Conservation (phyloP, 2,329 filamentous ascomycete genomes). For the Trichoderma arundinaceum region DNA sequence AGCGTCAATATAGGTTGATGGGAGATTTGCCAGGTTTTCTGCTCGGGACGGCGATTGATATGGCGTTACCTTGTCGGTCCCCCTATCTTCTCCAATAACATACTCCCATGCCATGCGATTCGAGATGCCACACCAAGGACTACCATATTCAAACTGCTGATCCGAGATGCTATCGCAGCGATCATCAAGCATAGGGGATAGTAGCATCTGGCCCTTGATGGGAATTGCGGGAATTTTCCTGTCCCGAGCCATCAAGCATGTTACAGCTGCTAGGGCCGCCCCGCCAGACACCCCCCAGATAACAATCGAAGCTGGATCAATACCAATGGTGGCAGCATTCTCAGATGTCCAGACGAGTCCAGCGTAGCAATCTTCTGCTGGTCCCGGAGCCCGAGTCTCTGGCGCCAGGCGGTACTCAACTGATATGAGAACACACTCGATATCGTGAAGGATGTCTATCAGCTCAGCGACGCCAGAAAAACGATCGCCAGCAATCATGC, state of each 20-base stretch:
- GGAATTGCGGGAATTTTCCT: slow-evolving; percentile 27
- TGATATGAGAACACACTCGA: slow-evolving; percentile 35
- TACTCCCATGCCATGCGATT: slow-evolving; percentile 34
- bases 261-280: slow-evolving; percentile 36
- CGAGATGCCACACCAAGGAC: slow-evolving; percentile 33
- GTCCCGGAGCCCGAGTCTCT: slow-evolving; percentile 34
- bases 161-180: slow-evolving; percentile 34
- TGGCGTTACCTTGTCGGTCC: slow-evolving; percentile 29
- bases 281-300: slow-evolving; percentile 35
- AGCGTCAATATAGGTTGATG: slow-evolving; percentile 36
- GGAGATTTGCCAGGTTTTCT: slow-evolving; percentile 33
- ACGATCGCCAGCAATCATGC: slow-evolving; percentile 34
- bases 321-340: slow-evolving; percentile 31
- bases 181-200: slow-evolving; percentile 37
- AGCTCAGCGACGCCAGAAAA: slow-evolving; percentile 32
- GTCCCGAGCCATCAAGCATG: slow-evolving; percentile 35
- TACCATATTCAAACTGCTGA: slow-evolving; percentile 36
- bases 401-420: slow-evolving; percentile 39
- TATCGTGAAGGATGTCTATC: slow-evolving; percentile 31
- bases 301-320: slow-evolving; percentile 34
- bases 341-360: slow-evolving; percentile 35
- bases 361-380: slow-evolving; percentile 35
- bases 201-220: slow-evolving; percentile 36
- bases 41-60: slow-evolving; percentile 35
- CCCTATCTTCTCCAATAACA: slow-evolving; percentile 31